These are phyloP conservation scores for Aspergillus versicolor DNA, from an alignment of 2,329 filamentous ascomycete genomes.

Conservation along the genomic window DNA sequence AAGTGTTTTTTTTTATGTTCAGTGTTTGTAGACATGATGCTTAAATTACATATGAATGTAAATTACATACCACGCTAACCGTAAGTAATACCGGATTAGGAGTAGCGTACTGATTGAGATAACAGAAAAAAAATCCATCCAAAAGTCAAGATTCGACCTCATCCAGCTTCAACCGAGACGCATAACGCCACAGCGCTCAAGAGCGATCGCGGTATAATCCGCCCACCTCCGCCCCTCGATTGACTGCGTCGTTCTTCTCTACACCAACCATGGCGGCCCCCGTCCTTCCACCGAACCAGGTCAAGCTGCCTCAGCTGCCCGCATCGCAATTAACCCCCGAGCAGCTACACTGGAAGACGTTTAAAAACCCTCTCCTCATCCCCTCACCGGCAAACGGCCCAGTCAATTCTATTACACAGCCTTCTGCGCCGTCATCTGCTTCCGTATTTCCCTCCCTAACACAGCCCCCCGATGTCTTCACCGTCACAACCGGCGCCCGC, in stretches of 20 bases:
- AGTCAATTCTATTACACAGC: slow-evolving; percentile 85
- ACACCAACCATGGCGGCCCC: slow-evolving; percentile 71
- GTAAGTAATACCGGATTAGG: background rate
- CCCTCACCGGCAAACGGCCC: slow-evolving; percentile 88
- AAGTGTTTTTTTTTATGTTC: too few species aligned
- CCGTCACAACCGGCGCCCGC: slow-evolving; percentile 89
- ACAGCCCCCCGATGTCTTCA: slow-evolving; percentile 64
- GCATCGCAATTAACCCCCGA: slow-evolving; percentile 77
- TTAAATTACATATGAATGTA: background rate
- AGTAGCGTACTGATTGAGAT: background rate
- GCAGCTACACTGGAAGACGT: slow-evolving; percentile 93
- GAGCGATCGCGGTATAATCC: background rate
- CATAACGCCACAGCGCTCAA: background rate
- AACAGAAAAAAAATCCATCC: background rate
- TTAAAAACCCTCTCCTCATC: slow-evolving; percentile 86
- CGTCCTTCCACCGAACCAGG: slow-evolving; percentile 73
- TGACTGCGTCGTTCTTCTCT: background rate
- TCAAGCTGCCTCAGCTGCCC: slow-evolving; percentile 81
- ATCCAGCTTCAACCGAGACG: background rate
- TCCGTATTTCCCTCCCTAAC: slow-evolving; percentile 44
- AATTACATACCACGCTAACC: background rate
- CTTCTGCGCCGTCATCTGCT: slow-evolving; percentile 47
- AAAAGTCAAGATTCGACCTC: background rate
- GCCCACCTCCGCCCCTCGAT: background rate
- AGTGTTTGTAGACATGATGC: background rate